Conservation (phyloP, 495 filamentous ascomycete species). For the Hypoxylon rickii region DNA sequence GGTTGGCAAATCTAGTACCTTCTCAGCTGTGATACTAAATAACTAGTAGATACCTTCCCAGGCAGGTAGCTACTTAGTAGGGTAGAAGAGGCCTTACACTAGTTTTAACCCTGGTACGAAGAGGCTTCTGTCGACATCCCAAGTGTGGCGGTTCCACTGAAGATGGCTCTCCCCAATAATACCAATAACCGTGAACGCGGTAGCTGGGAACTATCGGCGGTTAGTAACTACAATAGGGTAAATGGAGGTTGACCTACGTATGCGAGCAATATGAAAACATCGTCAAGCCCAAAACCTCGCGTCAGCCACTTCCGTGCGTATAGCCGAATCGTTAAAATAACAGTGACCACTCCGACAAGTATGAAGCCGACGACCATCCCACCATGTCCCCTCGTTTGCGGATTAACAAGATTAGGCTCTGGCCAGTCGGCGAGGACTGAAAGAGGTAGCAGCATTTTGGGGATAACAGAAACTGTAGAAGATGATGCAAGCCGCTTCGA, state of each 20-base stretch:
- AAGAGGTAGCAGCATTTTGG: conserved; percentile 53
- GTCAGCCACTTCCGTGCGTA: conserved; percentile 53
- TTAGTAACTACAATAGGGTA: conserved; percentile 25
- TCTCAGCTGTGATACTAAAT: conserved; percentile 1
- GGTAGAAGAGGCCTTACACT: conserved; percentile 27
- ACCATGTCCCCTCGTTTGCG: conserved; percentile 53
- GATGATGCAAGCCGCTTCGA: not conserved
- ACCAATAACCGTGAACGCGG: conserved; percentile 52
- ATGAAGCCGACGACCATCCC: conserved; percentile 50
- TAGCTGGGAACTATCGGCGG: conserved; percentile 32
- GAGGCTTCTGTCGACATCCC: conserved; percentile 51
- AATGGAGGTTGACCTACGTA: conserved; percentile 23
- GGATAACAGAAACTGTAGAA: not conserved
- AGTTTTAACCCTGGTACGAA: conserved; percentile 47
- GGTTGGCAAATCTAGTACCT: conserved; percentile 49
- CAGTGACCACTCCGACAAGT: conserved; percentile 44
- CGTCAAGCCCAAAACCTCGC: conserved; percentile 53
- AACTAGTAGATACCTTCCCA: too few relatives aligned
- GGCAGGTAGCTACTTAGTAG: not conserved
- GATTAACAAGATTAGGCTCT: conserved; percentile 58
- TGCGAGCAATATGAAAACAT: conserved; percentile 52
- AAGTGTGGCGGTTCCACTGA: conserved; percentile 62
- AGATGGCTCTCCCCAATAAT: conserved; percentile 47
- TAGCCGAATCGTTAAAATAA: conserved; percentile 52
- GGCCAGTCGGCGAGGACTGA: conserved; percentile 57